Base-by-base conservation (phyloP, 1,284 basidiomycete species). In the Rhodotorula sp. region DNA sequence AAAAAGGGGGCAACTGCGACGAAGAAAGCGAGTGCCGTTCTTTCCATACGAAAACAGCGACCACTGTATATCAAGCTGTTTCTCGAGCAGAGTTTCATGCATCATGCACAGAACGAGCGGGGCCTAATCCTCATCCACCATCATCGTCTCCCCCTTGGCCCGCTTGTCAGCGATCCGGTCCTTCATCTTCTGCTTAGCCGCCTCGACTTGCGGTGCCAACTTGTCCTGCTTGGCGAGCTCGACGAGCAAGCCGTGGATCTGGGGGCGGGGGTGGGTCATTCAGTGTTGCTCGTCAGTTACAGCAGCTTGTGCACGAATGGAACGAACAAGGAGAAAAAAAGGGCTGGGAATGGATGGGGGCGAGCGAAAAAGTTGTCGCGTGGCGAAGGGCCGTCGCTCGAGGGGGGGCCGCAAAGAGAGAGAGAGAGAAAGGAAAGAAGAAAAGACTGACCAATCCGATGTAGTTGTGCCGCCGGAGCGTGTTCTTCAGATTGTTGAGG, bases 401-500 rank as follows among this genome's bases (percentile, higher is more conserved):
- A n/a, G n/a, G n/a, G n/a, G n/a, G n/a, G n/a, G n/a, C n/a, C n/a
- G n/a, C n/a, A n/a, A n/a, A n/a, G n/a, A n/a, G n/a, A n/a, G n/a
- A n/a, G n/a, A n/a, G n/a, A n/a, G n/a, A n/a, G n/a, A n/a, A n/a
- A n/a, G n/a, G n/a, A n/a, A n/a, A n/a, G n/a, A n/a, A n/a, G n/a
- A n/a, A n/a, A 28, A 28, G 8, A 88, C 71, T 23, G 15, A 62
- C 60, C 21, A 93, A 83, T 45, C 92, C 90, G 59, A 92, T 85
- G 79, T 92, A 90, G 78, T 93, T 93, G 79, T 93, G 91, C 78
- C 87, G 83, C 58, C 91, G 85, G 56, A 92, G 83, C 71, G 89
- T 87, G 81, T 92, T 92, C 81, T 92, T 90, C 34, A 89, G 91
- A 76, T 31, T 47, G 63, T n/a, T n/a, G 45, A 64, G 60, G 70